A percentile compares a stretch with the other conserved stretches of the same genome.
phyloP scores from a whole-genome alignment of 169 alveolate species.

The Toxoplasma gondii region DNA sequence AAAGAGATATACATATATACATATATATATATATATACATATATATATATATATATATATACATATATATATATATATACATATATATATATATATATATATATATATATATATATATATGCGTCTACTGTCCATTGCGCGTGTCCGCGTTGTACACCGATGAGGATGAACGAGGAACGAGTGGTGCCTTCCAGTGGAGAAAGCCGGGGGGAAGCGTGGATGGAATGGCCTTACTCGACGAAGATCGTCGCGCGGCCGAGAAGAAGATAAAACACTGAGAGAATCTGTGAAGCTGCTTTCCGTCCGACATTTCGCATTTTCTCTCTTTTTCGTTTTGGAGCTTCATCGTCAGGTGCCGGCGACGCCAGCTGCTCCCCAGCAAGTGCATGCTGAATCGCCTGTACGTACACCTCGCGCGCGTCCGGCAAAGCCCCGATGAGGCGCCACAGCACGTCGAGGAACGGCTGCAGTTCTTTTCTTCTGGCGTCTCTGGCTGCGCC shows the following conservation, averaged over 20 bases:
- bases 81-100: too few relatives aligned
- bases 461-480: not conserved
- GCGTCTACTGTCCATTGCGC: too few relatives aligned
- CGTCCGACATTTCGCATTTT: not conserved
- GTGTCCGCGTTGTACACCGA: not conserved
- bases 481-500: not conserved
- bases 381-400: not conserved
- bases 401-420: not conserved
- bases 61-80: too few relatives aligned
- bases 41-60: too few relatives aligned
- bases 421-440: not conserved
- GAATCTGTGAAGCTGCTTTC: conserved; percentile 1
- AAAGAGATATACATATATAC: too few relatives aligned
- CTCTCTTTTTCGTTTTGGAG: not conserved
- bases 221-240: not conserved
- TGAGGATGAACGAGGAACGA: not conserved
- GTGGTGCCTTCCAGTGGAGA: too few relatives aligned
- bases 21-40: too few relatives aligned
- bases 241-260: not conserved
- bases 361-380: not conserved
- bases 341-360: not conserved
- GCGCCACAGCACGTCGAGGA: not conserved
- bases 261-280: not conserved
- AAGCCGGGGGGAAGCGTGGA: too few relatives aligned
- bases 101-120: too few relatives aligned